A percentile compares a stretch with the other conserved stretches of the same genome.
phyloP scores from a whole-genome alignment of 495 filamentous ascomycete species.

The Schizothecium vesticola region DNA sequence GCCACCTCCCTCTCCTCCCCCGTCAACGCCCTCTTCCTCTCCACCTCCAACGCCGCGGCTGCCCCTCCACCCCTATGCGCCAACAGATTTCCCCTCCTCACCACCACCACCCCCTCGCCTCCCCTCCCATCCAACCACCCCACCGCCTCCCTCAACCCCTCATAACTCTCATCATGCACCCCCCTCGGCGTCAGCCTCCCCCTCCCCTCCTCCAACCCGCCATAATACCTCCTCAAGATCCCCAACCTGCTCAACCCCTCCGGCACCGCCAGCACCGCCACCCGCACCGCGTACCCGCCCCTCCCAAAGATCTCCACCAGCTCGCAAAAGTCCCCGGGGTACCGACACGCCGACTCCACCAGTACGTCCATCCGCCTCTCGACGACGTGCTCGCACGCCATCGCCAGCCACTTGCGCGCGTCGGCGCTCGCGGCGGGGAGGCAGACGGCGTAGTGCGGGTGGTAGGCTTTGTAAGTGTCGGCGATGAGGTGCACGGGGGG shows the following conservation, averaged over 20 bases:
- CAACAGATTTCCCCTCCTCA: not conserved
- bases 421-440: slow-evolving; percentile 20
- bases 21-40: slow-evolving; percentile 24
- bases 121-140: slow-evolving; percentile 25
- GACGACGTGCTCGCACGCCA: slow-evolving; percentile 23
- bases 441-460: slow-evolving; percentile 27
- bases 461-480: slow-evolving; percentile 43
- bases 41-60: slow-evolving; percentile 18
- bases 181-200: slow-evolving; percentile 29
- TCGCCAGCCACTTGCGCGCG: slow-evolving; percentile 33
- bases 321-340: slow-evolving; percentile 26
- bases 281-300: slow-evolving; percentile 24
- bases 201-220: slow-evolving; percentile 23
- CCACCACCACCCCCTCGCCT: slow-evolving; percentile 11
- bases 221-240: slow-evolving; percentile 27
- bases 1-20: slow-evolving; percentile 17
- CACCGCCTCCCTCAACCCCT: slow-evolving; percentile 24
- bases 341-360: slow-evolving; percentile 32
- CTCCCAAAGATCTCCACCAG: slow-evolving; percentile 21
- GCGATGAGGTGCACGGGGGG: slow-evolving; percentile 34
- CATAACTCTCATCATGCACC: slow-evolving; percentile 36
- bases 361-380: slow-evolving; percentile 20
- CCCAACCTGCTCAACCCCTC: slow-evolving; percentile 30
- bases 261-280: slow-evolving; percentile 32
- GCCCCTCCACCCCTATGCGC: slow-evolving; percentile 2